Base-by-base conservation (phyloP, 1,139 yeast genomes). In the Debaryomycetaceae sp. region DNA sequence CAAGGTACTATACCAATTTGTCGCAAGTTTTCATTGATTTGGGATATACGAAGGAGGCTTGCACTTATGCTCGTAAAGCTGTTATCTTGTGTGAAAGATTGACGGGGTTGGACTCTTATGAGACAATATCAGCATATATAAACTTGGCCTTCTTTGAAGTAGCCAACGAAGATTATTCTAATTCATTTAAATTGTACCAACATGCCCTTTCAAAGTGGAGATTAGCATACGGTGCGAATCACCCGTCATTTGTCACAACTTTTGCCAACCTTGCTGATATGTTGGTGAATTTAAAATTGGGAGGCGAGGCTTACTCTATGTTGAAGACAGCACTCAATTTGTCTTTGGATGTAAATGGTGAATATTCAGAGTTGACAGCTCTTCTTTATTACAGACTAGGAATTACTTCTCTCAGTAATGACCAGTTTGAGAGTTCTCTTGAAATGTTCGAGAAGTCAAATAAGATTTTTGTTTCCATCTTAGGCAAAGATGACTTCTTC, bases 141-240 rank as follows among this genome's bases (percentile, higher is more conserved):
- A 89, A 88, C 65, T 69, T 90, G 52, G 95, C 95, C 1, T 78
- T 75, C 57, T 77, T 79, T 57, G 97, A 90, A 62, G 71, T 82
- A 38, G 68, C 79, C 13, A 78, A 79, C 55, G 80, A 80, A 42
- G 81, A 82, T 55, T 68, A 79, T 39, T 68, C 72, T 34, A 84
- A 85, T 50, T 80, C 95, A 1, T 70, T 90, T 51, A 76, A 79
- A 51, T 68, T 86, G 51, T 81, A 83, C 59, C 66, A 74, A 48
- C 83, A 85, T 58, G 82, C 88, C 6, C 63, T 86, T 46, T 66
- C 73, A 42, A 72, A 78, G 46, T 82, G 91, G 84, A 58, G 66
- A n/a, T 54, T 73, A 9, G 72, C 80, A 17, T 78, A 72, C 49
- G 84, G 84, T 6, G 66, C 65, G 44, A 75, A 73, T 41, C 96